phyloP scores from a whole-genome alignment of 192 early-diverging fungal genomes.

The Dimargaris cristalligena region DNA sequence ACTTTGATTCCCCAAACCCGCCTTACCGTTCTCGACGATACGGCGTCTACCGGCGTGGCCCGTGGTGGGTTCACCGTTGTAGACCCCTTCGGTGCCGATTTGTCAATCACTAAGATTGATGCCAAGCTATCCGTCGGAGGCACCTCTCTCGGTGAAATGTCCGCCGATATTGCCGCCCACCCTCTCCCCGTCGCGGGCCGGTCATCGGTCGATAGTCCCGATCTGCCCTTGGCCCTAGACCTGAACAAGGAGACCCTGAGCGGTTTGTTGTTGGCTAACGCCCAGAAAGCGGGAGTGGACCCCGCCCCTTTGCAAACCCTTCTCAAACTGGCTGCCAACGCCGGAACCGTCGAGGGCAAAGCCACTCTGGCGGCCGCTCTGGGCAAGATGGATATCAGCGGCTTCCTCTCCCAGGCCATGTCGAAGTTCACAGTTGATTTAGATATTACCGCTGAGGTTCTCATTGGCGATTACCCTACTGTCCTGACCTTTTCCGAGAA shows the following conservation, averaged over 20 bases:
- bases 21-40: constrained; percentile 25
- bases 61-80: constrained; percentile 27
- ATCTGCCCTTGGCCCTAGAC: constrained; percentile 5
- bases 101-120: constrained; percentile 30
- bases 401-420: constrained; percentile 24
- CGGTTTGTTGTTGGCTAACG: background rate
- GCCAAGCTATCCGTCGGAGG: constrained; percentile 13
- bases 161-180: background rate
- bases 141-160: constrained; percentile 5
- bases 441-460: constrained; percentile 20
- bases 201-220: constrained; percentile 7
- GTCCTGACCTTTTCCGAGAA: constrained; percentile 23
- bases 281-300: constrained; percentile 4
- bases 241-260: background rate
- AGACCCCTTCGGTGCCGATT: constrained; percentile 34
- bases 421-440: constrained; percentile 28
- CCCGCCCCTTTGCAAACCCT: background rate
- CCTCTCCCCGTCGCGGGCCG: constrained; percentile 2
- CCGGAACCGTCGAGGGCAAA: background rate
- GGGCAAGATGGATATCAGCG: background rate
- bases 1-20: constrained; percentile 23
- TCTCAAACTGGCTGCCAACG: background rate
- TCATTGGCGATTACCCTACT: constrained; percentile 32
- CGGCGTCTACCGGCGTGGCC: constrained; percentile 25
- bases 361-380: background rate